phyloP scores from a whole-genome alignment of 2,329 filamentous ascomycete genomes.

The Aaosphaeria pasadenensis region DNA sequence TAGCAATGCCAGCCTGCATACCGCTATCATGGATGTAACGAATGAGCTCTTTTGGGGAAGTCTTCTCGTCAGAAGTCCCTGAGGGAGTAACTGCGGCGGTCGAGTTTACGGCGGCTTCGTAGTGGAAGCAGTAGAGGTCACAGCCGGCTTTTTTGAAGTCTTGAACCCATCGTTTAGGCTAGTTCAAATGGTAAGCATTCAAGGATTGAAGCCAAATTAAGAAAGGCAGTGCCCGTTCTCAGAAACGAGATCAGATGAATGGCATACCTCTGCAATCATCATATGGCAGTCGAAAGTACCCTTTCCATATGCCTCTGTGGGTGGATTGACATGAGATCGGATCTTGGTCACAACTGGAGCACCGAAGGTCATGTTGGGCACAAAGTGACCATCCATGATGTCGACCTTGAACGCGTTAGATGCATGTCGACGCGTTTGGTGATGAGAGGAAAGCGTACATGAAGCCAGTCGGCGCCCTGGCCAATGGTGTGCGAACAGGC shows the following conservation, averaged over 20 bases:
- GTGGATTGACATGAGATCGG: conserved; percentile 76
- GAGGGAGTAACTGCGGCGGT: conserved; percentile 80
- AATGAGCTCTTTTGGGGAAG: conserved; percentile 80
- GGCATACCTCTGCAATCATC: conserved; percentile 92
- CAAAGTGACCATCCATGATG: conserved; percentile 98
- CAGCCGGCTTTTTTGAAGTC: conserved; percentile 92
- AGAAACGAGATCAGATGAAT: neutral
- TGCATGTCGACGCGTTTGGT: conserved; percentile 7
- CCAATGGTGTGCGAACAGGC: conserved; percentile 85
- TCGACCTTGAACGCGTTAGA: conserved; percentile 87
- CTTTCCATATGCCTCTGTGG: conserved; percentile 65
- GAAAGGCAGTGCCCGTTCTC: neutral
- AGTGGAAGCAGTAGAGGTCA: conserved; percentile 99
- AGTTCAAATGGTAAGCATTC: conserved; percentile 9
- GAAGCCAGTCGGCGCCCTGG: conserved; percentile 65
- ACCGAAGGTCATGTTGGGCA: conserved; percentile 97
- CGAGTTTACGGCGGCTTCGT: conserved; percentile 85
- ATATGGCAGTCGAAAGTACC: conserved; percentile 99
- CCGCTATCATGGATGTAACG: conserved; percentile 85
- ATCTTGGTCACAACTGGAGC: conserved; percentile 95
- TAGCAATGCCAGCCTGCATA: conserved; percentile 88
- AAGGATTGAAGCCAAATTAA: neutral
- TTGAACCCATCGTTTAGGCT: conserved; percentile 98
- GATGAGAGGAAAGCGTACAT: conserved; percentile 22
- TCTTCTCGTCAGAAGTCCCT: conserved; percentile 65